These are phyloP conservation scores for Pichia insulana DNA, from an alignment of 805 yeast species.

Conservation along the genomic window DNA sequence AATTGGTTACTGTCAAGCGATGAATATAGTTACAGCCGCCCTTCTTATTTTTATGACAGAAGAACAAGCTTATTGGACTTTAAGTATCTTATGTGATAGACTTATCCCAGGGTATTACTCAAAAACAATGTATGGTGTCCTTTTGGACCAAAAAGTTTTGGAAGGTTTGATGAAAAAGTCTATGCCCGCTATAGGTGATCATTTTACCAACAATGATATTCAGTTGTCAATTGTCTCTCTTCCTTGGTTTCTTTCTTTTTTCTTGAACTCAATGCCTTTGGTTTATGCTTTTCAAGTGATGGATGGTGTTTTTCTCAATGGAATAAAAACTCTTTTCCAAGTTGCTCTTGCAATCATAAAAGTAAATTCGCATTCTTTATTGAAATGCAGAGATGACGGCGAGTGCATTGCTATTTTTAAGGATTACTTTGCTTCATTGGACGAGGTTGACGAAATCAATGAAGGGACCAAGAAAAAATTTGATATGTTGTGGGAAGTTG, in stretches of 20 bases:
- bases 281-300: constrained; percentile 86
- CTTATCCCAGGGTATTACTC: constrained; percentile 94
- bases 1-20: constrained; percentile 97
- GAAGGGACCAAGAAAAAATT: constrained; percentile 68
- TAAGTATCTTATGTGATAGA: constrained; percentile 70
- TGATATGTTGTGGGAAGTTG: constrained; percentile 83
- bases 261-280: constrained; percentile 87
- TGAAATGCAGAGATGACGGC: constrained; percentile 85
- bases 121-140: constrained; percentile 93
- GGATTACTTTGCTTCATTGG: constrained; percentile 68
- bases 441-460: constrained; percentile 58
- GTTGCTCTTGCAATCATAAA: constrained; percentile 87
- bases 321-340: constrained; percentile 83
- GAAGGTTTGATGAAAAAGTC: constrained; percentile 84
- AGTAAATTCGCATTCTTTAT: constrained; percentile 75
- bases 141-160: constrained; percentile 87
- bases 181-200: constrained; percentile 83
- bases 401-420: constrained; percentile 79
- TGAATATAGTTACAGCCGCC: constrained; percentile 88
- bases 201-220: constrained; percentile 68
- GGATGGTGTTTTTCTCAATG: constrained; percentile 85
- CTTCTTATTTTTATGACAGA: constrained; percentile 80
- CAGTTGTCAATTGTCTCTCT: constrained; percentile 87
- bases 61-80: constrained; percentile 95
- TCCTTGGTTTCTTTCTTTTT: constrained; percentile 93